Conservation (phyloP, 257 asterid species). For the Vinca minor region DNA sequence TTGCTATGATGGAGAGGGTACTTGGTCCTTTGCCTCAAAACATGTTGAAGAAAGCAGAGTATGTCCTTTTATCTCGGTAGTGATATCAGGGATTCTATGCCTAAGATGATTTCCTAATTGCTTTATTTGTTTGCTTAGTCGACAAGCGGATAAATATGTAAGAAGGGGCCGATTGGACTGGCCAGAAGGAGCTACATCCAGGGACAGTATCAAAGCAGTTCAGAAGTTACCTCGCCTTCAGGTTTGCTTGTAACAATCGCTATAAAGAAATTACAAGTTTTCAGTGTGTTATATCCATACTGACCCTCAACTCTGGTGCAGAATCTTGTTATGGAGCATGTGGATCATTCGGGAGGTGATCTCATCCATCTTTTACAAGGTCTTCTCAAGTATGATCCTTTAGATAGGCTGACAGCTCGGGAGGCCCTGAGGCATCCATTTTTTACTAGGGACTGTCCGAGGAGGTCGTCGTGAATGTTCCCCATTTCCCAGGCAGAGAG, state of each 20-base stretch:
- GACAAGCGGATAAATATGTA: slow-evolving; percentile 62
- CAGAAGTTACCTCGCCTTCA: slow-evolving; percentile 65
- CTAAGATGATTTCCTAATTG: background rate
- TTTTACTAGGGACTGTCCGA: slow-evolving; percentile 49
- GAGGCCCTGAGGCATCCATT: slow-evolving; percentile 75
- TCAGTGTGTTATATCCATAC: background rate
- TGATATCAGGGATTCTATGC: background rate
- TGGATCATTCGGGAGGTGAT: slow-evolving; percentile 91
- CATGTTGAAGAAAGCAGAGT: slow-evolving; percentile 76
- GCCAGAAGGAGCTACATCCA: slow-evolving; percentile 83
- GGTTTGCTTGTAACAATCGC: slow-evolving; percentile 14
- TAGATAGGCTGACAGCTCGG: slow-evolving; percentile 60
- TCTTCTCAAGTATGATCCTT: slow-evolving; percentile 65
- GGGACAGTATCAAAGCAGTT: slow-evolving; percentile 76
- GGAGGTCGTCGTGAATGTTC: slow-evolving; percentile 9
- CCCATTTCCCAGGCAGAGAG: too few species aligned
- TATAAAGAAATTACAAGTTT: background rate
- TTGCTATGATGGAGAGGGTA: slow-evolving; percentile 93
- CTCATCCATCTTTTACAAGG: slow-evolving; percentile 71
- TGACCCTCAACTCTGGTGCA: background rate
- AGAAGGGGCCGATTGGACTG: slow-evolving; percentile 71
- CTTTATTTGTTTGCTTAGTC: slow-evolving; percentile 30
- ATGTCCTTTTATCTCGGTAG: slow-evolving; percentile 18
- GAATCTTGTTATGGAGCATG: slow-evolving; percentile 80
- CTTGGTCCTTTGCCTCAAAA: slow-evolving; percentile 75